Percentiles rank a stretch among this genome's conserved stretches.
Conservation (phyloP, 2,329 filamentous ascomycete species). For the Botryosphaeria dothidea region DNA sequence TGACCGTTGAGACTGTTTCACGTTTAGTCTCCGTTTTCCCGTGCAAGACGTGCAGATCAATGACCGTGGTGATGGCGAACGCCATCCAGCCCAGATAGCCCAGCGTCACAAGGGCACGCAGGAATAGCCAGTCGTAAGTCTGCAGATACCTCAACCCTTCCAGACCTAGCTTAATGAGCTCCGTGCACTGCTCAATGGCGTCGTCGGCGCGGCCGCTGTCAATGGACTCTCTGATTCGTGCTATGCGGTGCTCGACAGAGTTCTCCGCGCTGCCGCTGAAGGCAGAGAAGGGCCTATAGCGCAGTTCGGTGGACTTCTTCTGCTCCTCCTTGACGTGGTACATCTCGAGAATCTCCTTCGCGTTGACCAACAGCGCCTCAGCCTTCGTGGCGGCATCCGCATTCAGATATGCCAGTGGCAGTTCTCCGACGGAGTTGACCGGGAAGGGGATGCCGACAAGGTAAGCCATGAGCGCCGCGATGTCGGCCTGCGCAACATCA, state of each 20-base stretch:
- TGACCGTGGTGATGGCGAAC: constrained; percentile 84
- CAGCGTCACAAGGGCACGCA: constrained; percentile 81
- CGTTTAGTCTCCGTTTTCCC: constrained; percentile 66
- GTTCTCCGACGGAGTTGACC: constrained; percentile 91
- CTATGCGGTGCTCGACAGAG: constrained; percentile 67
- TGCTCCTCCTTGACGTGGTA: constrained; percentile 89
- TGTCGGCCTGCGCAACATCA: constrained; percentile 90
- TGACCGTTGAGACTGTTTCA: constrained; percentile 57
- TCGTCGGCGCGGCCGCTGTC: constrained; percentile 66
- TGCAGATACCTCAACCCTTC: constrained; percentile 90
- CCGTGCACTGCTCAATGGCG: constrained; percentile 76
- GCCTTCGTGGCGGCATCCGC: constrained; percentile 76
- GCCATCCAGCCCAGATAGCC: constrained; percentile 96
- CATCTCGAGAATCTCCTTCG: constrained; percentile 88
- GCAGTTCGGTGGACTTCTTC: constrained; percentile 74
- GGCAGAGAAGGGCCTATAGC: constrained; percentile 73
- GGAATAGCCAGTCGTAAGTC: constrained; percentile 97
- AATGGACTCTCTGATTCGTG: constrained; percentile 69
- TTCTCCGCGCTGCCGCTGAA: constrained; percentile 63
- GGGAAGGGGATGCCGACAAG: constrained; percentile 85
- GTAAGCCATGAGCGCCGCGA: constrained; percentile 95
- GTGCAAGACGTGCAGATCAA: constrained; percentile 84
- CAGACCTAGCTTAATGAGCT: constrained; percentile 74
- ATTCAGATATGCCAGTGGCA: constrained; percentile 80
- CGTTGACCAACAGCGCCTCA: constrained; percentile 79